Percentiles rank a stretch among this genome's conserved stretches.
Evolutionary conservation across 2,329 filamentous ascomycete species (phyloP).

Genomic region (Monilinia aucupariae): DNA sequence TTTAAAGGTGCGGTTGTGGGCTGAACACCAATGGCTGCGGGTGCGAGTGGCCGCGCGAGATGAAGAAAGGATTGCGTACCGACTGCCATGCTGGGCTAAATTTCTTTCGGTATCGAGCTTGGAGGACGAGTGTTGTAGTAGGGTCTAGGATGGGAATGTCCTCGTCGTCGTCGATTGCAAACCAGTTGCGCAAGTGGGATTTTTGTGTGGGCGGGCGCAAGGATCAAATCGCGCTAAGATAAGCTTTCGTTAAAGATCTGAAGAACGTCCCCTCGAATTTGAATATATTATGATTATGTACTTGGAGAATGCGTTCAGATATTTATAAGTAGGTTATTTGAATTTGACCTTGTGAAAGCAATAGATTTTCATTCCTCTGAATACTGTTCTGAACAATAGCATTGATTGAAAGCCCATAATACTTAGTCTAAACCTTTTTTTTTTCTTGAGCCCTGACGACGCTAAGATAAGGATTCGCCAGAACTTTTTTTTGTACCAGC

Average conservation of each 20-base stretch:
- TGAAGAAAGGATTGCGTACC: constrained; percentile 82
- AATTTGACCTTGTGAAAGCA: neutral
- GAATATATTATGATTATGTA: neutral
- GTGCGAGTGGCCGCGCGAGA: constrained; percentile 85
- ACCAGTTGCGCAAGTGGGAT: constrained; percentile 18
- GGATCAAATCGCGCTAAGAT: constrained; percentile 44
- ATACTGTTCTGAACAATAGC: constrained; percentile 1
- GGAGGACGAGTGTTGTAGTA: constrained; percentile 13
- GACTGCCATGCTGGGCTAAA: constrained; percentile 67
- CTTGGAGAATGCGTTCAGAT: neutral
- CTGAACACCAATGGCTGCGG: constrained; percentile 70
- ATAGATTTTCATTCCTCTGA: neutral
- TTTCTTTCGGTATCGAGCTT: constrained; percentile 16
- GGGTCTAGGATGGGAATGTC: constrained; percentile 2
- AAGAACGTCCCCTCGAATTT: constrained; percentile 12
- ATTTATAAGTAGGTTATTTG: neutral
- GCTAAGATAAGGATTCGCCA: constrained; percentile 20
- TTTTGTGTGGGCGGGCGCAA: constrained; percentile 19
- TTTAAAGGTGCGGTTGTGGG: constrained; percentile 85
- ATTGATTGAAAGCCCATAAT: constrained; percentile 6
- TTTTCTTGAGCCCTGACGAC: constrained; percentile 15
- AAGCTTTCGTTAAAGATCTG: constrained; percentile 32
- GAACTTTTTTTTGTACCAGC: constrained; percentile 14
- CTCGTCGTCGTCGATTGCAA: constrained; percentile 17
- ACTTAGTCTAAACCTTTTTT: neutral